These are phyloP conservation scores for Populus ilicifolia DNA, from an alignment of 345 rosid species.

Conservation along the genomic window DNA sequence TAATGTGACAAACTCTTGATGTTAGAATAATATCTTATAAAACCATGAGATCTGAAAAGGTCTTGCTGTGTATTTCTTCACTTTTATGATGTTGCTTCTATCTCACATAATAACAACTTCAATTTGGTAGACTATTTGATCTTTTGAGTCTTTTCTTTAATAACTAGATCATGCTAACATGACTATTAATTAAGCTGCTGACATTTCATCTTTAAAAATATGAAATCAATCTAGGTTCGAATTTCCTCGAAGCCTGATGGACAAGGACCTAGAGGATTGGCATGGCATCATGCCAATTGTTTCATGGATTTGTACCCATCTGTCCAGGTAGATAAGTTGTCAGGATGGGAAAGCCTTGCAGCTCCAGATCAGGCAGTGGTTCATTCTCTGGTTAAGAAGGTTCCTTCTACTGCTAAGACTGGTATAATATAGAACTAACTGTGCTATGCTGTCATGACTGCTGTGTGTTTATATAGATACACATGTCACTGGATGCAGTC, in stretches of 20 bases:
- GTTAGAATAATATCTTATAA: too few species aligned
- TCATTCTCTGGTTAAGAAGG: slow-evolving; percentile 44
- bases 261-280: slow-evolving; percentile 51
- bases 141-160: too few species aligned
- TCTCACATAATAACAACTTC: too few species aligned
- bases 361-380: slow-evolving; percentile 58
- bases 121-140: too few species aligned
- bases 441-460: neutral
- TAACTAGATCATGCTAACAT: too few species aligned
- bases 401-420: slow-evolving; percentile 37
- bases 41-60: too few species aligned
- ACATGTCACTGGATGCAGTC: slow-evolving; percentile 1
- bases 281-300: slow-evolving; percentile 89
- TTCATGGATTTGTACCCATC: slow-evolving; percentile 53
- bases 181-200: too few species aligned
- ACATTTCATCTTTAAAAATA: too few species aligned
- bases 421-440: slow-evolving; percentile 33
- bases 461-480: neutral
- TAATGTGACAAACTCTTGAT: too few species aligned
- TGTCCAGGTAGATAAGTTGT: slow-evolving; percentile 52
- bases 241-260: slow-evolving; percentile 34
- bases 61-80: too few species aligned
- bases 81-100: too few species aligned
- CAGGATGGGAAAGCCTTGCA: slow-evolving; percentile 74
- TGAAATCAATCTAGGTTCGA: slow-evolving; percentile 50